These are phyloP conservation scores for Abortiporus biennis DNA, from an alignment of 1,284 basidiomycete genomes.

Conservation along the genomic window DNA sequence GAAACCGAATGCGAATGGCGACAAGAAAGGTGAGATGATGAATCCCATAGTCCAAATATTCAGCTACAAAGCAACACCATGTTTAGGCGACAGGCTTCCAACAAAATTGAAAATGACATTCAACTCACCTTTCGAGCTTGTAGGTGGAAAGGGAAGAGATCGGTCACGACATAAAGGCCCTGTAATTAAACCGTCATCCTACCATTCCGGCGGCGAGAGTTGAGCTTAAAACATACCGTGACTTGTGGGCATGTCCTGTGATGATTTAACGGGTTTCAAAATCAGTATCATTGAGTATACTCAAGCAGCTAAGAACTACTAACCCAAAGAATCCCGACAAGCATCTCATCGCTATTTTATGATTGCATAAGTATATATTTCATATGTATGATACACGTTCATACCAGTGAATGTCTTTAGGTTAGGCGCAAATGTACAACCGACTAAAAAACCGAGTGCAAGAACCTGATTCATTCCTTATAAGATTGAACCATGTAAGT, in stretches of 20 bases:
- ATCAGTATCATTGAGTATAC: background rate
- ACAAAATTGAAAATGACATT: background rate
- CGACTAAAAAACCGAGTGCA: constrained; percentile 42
- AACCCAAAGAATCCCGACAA: constrained; percentile 67
- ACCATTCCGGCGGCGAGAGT: too few species aligned
- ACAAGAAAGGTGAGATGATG: constrained; percentile 58
- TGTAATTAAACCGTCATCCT: constrained; percentile 17
- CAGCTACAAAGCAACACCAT: constrained; percentile 34
- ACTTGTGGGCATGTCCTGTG: constrained; percentile 61
- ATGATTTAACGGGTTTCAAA: background rate
- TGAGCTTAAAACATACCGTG: constrained; percentile 36
- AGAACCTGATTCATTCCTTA: constrained; percentile 33
- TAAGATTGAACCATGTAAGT: background rate
- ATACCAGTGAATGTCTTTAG: constrained; percentile 46
- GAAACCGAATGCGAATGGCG: constrained; percentile 67
- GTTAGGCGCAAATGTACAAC: constrained; percentile 48
- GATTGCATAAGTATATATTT: too few species aligned
- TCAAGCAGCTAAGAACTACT: constrained; percentile 11
- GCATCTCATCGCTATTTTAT: constrained; percentile 63
- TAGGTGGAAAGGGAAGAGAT: constrained; percentile 70
- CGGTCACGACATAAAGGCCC: constrained; percentile 63
- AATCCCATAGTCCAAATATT: constrained; percentile 73
- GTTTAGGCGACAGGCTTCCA: background rate
- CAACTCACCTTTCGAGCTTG: constrained; percentile 58
- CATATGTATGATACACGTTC: constrained; percentile 5